These are phyloP conservation scores for Neoboletus magnificus DNA, from an alignment of 768 basidiomycete species.

Conservation along the genomic window DNA sequence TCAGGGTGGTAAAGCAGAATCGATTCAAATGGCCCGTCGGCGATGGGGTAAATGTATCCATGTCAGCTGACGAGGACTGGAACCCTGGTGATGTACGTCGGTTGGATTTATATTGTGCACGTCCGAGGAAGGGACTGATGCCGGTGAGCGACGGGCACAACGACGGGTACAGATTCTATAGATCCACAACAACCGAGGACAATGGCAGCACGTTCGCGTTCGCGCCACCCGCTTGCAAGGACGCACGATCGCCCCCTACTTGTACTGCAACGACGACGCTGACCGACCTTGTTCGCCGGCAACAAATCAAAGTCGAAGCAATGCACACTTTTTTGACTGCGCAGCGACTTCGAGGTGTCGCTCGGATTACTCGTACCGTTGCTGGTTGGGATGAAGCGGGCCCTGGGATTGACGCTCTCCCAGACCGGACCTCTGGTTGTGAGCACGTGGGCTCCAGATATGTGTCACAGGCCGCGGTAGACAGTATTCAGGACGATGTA, in stretches of 20 bases:
- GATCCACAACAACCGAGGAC: neutral
- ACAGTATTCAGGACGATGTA: conserved; percentile 30
- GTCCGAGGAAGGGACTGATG: conserved; percentile 15
- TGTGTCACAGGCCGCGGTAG: conserved; percentile 14
- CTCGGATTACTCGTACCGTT: conserved; percentile 7
- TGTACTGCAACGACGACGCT: neutral
- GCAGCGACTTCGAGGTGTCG: conserved; percentile 8
- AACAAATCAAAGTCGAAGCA: conserved; percentile 31
- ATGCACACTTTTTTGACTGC: conserved; percentile 14
- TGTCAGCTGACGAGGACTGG: neutral
- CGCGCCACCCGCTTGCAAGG: neutral
- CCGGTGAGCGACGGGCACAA: neutral
- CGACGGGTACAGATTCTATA: neutral
- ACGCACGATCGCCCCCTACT: neutral
- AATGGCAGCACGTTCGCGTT: neutral
- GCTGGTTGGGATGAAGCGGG: conserved; percentile 21
- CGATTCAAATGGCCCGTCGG: neutral
- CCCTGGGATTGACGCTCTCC: neutral
- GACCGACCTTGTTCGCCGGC: conserved; percentile 3
- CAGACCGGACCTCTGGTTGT: conserved; percentile 6
- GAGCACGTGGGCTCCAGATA: conserved; percentile 17
- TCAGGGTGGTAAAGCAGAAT: conserved; percentile 11
- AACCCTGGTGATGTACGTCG: conserved; percentile 4
- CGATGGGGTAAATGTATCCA: neutral
- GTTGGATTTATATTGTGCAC: conserved; percentile 32